Percentiles rank a stretch among this genome's conserved stretches.
These are phyloP conservation scores for Parasitella parasitica DNA, from an alignment of 371 early-diverging fungal genomes.

Conservation along the genomic window DNA sequence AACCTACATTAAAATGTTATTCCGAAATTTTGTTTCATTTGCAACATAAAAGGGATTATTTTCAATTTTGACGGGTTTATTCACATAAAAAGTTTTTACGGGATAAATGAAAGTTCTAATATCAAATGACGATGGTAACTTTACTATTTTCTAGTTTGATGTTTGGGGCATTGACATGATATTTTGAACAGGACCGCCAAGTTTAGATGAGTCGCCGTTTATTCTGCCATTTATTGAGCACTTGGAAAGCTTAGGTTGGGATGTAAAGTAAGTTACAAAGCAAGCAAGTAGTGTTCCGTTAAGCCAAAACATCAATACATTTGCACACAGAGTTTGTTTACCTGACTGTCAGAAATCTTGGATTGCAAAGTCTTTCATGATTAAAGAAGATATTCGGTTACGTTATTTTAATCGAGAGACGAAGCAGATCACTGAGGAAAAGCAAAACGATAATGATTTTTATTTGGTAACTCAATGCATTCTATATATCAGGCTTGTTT, in stretches of 20 bases:
- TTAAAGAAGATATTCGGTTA: constrained; percentile 39
- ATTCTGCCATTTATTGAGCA: constrained; percentile 42
- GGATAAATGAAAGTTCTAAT: constrained; percentile 28
- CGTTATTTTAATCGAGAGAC: constrained; percentile 37
- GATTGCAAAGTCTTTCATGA: constrained; percentile 50
- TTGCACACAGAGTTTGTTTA: constrained; percentile 32
- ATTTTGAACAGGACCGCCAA: constrained; percentile 34
- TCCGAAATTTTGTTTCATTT: constrained; percentile 3
- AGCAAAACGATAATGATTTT: constrained; percentile 29
- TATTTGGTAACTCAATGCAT: constrained; percentile 26
- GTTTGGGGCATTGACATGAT: not conserved
- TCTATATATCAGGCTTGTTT: no score
- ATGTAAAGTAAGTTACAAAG: constrained; percentile 29
- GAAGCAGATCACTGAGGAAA: constrained; percentile 21
- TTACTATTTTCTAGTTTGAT: not conserved
- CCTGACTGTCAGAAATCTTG: constrained; percentile 51
- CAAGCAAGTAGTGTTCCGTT: no score
- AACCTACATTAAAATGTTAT: not conserved
- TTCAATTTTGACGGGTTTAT: not conserved
- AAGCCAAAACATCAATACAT: no score
- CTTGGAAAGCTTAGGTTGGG: constrained; percentile 41
- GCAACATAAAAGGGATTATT: not conserved
- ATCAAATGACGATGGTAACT: constrained; percentile 43
- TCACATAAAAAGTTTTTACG: not conserved
- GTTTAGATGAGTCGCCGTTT: constrained; percentile 41